Evolutionary conservation across 169 alveolate genomes (phyloP).

Genomic region (Cryptosporidium viatorum): DNA sequence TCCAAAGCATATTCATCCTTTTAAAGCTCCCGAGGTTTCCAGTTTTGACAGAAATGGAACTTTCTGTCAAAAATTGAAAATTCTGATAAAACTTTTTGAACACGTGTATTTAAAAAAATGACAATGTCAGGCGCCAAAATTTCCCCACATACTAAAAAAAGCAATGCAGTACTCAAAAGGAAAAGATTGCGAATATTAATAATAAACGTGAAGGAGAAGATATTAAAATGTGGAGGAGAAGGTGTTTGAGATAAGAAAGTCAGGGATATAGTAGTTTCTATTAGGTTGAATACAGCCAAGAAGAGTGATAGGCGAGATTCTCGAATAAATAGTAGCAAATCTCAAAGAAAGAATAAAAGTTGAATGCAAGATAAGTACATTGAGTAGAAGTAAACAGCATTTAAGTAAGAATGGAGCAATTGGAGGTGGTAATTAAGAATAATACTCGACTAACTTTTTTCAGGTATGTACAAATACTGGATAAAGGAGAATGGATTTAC

Average conservation of each 20-base stretch:
- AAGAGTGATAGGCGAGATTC: neutral
- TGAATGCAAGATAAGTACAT: neutral
- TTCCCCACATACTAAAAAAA: conserved; percentile 60
- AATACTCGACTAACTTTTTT: conserved; percentile 60
- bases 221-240: neutral
- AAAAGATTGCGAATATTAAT: neutral
- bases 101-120: conserved; percentile 53
- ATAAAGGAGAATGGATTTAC: conserved; percentile 67
- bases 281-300: neutral
- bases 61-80: conserved; percentile 5
- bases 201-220: neutral
- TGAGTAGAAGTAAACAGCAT: neutral
- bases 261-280: neutral
- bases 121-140: conserved; percentile 56
- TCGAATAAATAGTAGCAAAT: neutral
- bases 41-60: neutral
- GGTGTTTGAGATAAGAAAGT: neutral
- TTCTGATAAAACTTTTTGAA: conserved; percentile 2
- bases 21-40: neutral
- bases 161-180: neutral
- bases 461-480: conserved; percentile 45
- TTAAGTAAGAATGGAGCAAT: conserved; percentile 44
- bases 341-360: neutral
- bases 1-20: neutral
- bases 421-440: conserved; percentile 55